Percentiles rank a stretch among this genome's conserved stretches.
Evolutionary conservation across 495 filamentous ascomycete species (phyloP).

Genomic region (Neurospora sp.): DNA sequence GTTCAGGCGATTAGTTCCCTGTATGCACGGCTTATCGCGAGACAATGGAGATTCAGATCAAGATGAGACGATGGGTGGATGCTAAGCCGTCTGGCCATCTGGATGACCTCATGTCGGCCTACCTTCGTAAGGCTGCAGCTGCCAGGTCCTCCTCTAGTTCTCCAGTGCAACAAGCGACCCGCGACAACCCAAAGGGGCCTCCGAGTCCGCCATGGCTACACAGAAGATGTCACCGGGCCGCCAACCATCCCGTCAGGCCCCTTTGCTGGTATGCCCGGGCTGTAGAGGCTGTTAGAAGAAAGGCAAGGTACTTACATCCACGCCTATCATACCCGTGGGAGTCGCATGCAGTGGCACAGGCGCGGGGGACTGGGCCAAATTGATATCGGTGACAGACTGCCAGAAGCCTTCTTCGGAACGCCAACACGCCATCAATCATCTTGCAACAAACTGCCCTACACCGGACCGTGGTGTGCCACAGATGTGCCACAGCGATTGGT

Average conservation of each 20-base stretch:
- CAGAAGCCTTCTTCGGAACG: conserved; percentile 15
- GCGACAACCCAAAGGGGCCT: neutral
- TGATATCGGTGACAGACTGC: conserved; percentile 6
- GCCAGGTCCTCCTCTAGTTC: neutral
- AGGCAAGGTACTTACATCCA: neutral
- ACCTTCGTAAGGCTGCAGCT: neutral
- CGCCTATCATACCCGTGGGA: neutral
- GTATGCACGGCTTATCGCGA: neutral
- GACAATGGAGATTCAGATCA: neutral
- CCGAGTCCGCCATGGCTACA: neutral
- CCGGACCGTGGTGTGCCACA: conserved; percentile 13
- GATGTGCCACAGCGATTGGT: conserved; percentile 12
- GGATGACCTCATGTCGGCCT: neutral
- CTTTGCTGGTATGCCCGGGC: neutral
- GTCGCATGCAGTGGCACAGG: conserved; percentile 2
- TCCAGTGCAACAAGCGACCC: neutral
- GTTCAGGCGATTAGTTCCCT: neutral
- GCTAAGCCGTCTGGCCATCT: neutral
- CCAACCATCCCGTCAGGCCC: neutral
- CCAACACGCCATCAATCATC: conserved; percentile 18
- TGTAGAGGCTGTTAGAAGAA: neutral
- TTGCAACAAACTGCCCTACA: conserved; percentile 15
- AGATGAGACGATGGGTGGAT: neutral
- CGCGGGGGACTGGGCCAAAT: conserved; percentile 7
- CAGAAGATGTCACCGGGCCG: neutral